phyloP scores from a whole-genome alignment of 2,329 filamentous ascomycete species.

The Trichoderma polysporum region DNA sequence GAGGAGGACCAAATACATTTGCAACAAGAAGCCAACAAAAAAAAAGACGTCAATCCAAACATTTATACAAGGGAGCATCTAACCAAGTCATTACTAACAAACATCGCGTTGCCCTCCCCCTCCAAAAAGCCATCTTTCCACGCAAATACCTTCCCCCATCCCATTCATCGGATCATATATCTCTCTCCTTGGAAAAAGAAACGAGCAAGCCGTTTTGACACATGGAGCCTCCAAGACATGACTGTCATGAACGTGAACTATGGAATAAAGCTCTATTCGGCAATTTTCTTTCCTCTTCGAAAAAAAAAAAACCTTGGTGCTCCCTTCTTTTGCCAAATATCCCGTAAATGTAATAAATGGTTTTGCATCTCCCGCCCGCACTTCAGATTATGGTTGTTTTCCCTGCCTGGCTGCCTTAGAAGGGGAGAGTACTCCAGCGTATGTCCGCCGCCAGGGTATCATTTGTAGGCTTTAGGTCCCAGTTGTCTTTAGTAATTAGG shows the following conservation, averaged over 20 bases:
- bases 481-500: constrained; percentile 46
- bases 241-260: constrained; percentile 8
- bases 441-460: constrained; percentile 15
- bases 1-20: not conserved
- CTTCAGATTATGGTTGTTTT: not conserved
- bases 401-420: constrained; percentile 2
- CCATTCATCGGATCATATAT: constrained; percentile 2
- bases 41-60: constrained; percentile 16
- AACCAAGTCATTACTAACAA: constrained; percentile 24
- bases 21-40: not conserved
- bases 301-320: too few relatives aligned
- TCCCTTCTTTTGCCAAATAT: not conserved
- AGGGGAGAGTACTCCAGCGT: constrained; percentile 17
- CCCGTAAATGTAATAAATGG: constrained; percentile 4
- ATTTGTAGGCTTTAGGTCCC: constrained; percentile 16
- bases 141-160: not conserved
- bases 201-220: not conserved
- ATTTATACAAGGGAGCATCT: constrained; percentile 23
- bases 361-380: not conserved
- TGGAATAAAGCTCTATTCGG: not conserved
- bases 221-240: not conserved
- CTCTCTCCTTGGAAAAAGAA: not conserved
- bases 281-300: not conserved
- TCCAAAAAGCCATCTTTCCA: not conserved
- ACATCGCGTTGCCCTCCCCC: constrained; percentile 20